phyloP scores from a whole-genome alignment of 257 asterid species.

The Cordia subcordata region DNA sequence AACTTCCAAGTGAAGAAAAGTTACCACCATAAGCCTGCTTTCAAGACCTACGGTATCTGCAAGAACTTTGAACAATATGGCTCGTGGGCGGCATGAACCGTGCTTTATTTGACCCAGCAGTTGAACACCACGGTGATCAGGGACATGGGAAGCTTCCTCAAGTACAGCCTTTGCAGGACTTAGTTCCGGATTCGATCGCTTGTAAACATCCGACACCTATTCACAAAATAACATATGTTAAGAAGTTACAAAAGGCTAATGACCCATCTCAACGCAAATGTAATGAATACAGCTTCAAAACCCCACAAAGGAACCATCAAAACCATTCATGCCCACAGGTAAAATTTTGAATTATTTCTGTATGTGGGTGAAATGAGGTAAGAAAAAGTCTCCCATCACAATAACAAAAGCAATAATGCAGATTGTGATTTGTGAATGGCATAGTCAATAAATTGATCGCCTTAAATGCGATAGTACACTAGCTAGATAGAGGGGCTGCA shows the following conservation, averaged over 20 bases:
- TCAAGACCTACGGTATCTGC: conserved; percentile 98
- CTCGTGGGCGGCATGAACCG: conserved; percentile 92
- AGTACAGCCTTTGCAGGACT: conserved; percentile 64
- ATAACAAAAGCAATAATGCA: too few relatives aligned
- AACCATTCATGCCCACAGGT: too few relatives aligned
- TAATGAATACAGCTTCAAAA: too few relatives aligned
- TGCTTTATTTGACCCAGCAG: conserved; percentile 90
- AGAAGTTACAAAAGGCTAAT: not conserved
- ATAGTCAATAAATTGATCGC: too few relatives aligned
- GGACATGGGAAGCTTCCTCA: conserved; percentile 57
- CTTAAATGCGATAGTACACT: too few relatives aligned
- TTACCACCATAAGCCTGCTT: conserved; percentile 86
- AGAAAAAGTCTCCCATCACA: too few relatives aligned
- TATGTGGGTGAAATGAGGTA: too few relatives aligned
- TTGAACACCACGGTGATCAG: conserved; percentile 68
- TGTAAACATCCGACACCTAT: conserved; percentile 87
- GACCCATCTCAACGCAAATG: too few relatives aligned
- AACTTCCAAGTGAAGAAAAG: conserved; percentile 6
- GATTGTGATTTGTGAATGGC: too few relatives aligned
- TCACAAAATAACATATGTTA: conserved; percentile 13
- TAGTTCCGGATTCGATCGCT: conserved; percentile 69
- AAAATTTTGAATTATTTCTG: too few relatives aligned
- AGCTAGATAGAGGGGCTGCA: too few relatives aligned
- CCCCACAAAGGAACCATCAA: too few relatives aligned
- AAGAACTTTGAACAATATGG: conserved; percentile 90